Evolutionary conservation across 2,329 filamentous ascomycete species (phyloP).

Genomic region (Colletotrichum cordylinicola): DNA sequence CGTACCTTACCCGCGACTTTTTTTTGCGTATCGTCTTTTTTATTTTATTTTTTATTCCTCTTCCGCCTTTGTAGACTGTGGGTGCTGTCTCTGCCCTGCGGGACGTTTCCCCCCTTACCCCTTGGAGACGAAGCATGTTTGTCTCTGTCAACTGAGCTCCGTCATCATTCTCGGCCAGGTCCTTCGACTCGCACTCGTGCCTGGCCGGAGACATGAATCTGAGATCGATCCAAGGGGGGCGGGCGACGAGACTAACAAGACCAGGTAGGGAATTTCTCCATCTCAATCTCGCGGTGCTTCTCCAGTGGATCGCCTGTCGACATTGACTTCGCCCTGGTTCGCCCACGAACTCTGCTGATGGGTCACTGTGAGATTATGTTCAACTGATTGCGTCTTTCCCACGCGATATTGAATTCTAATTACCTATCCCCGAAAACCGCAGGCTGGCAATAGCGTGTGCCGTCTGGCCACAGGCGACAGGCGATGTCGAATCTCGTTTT

Average conservation of each 20-base stretch:
- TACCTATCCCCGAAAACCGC: not conserved
- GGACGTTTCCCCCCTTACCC: not conserved
- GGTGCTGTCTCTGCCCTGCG: not conserved
- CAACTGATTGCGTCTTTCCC: constrained; percentile 10
- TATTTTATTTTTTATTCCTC: no score
- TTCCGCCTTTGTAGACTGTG: not conserved
- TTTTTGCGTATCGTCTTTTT: no score
- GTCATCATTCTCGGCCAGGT: not conserved
- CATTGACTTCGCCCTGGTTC: not conserved
- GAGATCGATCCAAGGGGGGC: not conserved
- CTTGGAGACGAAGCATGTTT: not conserved
- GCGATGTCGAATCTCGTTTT: not conserved
- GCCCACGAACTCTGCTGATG: not conserved
- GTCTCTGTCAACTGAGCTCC: not conserved
- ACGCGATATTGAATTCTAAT: not conserved
- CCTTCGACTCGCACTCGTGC: not conserved
- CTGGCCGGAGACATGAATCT: not conserved
- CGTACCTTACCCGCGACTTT: not conserved
- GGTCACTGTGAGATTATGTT: constrained; percentile 6
- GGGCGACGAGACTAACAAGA: not conserved
- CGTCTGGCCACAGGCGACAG: not conserved
- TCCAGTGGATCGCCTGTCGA: constrained; percentile 3
- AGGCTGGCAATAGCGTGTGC: not conserved
- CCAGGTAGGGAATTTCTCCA: not conserved
- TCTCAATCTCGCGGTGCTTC: not conserved